phyloP scores from a whole-genome alignment of 352 stramenopile genomes.

The Pythium phragmitis region DNA sequence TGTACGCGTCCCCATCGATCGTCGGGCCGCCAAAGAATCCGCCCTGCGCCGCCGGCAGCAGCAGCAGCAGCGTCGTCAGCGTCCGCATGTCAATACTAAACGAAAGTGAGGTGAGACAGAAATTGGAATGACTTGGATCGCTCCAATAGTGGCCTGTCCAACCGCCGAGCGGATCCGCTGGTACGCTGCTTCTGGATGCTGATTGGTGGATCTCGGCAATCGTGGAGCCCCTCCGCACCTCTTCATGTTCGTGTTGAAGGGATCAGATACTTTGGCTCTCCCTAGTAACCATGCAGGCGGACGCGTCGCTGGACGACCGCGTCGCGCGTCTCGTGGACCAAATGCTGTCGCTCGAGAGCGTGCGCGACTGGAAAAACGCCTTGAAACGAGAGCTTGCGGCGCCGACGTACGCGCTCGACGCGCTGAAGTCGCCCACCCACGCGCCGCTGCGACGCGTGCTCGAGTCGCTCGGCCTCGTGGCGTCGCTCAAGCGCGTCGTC shows the following conservation, averaged over 20 bases:
- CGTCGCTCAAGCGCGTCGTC: slow-evolving; percentile 49
- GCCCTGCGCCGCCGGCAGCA: slow-evolving; percentile 13
- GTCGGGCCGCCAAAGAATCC: slow-evolving; percentile 46
- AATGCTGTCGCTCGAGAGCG: slow-evolving; percentile 40
- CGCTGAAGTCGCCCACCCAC: slow-evolving; percentile 23
- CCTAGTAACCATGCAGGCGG: background rate
- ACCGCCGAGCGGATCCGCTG: slow-evolving; percentile 3
- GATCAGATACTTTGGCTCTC: background rate
- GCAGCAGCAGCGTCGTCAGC: slow-evolving; percentile 1
- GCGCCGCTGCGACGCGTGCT: slow-evolving; percentile 46
- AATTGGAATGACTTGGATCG: slow-evolving; percentile 5
- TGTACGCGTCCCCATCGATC: slow-evolving; percentile 50
- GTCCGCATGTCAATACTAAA: background rate
- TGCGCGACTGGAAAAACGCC: slow-evolving; percentile 53
- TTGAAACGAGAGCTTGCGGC: slow-evolving; percentile 48
- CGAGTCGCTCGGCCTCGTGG: slow-evolving; percentile 58
- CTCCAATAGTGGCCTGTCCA: slow-evolving; percentile 4
- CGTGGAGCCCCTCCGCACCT: background rate
- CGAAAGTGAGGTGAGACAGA: no score
- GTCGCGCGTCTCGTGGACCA: slow-evolving; percentile 45
- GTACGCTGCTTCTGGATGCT: background rate
- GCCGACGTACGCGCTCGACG: slow-evolving; percentile 43
- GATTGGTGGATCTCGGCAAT: background rate
- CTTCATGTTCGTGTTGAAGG: background rate
- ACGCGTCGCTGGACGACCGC: slow-evolving; percentile 46